These are phyloP conservation scores for Moesziomyces antarcticus DNA, from an alignment of 1,284 basidiomycete genomes.

Conservation along the genomic window DNA sequence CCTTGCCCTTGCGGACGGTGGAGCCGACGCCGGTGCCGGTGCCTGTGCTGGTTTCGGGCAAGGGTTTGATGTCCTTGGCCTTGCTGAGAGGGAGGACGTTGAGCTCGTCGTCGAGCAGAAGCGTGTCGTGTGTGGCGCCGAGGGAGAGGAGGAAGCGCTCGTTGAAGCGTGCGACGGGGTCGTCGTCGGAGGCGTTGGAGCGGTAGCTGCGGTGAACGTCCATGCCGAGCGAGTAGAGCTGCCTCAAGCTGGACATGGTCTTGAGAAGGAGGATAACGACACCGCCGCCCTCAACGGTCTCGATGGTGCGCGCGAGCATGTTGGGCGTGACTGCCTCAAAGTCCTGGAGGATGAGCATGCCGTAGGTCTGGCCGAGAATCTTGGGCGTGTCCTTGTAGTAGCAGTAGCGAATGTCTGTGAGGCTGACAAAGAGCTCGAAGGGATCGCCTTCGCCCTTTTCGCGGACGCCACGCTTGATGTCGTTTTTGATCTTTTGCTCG, in stretches of 20 bases:
- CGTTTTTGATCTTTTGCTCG: conserved; percentile 67
- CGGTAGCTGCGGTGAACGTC: conserved; percentile 79
- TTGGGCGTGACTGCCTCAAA: conserved; percentile 99
- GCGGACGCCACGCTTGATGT: conserved; percentile 80
- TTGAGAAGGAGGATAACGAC: conserved; percentile 90
- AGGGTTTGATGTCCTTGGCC: conserved; percentile 87
- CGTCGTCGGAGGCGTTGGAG: conserved; percentile 83
- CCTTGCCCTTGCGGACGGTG: conserved; percentile 72
- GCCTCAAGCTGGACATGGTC: conserved; percentile 92
- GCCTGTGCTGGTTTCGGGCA: conserved; percentile 71
- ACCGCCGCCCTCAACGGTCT: conserved; percentile 98
- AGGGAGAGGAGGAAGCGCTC: conserved; percentile 79
- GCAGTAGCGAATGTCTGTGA: conserved; percentile 96
- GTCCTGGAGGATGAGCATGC: conserved; percentile 97
- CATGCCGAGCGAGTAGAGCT: conserved; percentile 97
- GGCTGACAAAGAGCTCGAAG: conserved; percentile 97
- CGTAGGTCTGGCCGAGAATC: conserved; percentile 90
- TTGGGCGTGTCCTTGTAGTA: conserved; percentile 68
- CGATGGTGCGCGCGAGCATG: conserved; percentile 93
- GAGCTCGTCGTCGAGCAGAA: conserved; percentile 96
- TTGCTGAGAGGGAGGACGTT: conserved; percentile 97
- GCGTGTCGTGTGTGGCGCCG: conserved; percentile 87
- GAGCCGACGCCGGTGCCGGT: conserved; percentile 56
- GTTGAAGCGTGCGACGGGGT: conserved; percentile 94
- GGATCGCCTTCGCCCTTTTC: conserved; percentile 93